Evolutionary conservation across 2,329 filamentous ascomycete genomes (phyloP).

Genomic region (Plectosphaerella plurivora): DNA sequence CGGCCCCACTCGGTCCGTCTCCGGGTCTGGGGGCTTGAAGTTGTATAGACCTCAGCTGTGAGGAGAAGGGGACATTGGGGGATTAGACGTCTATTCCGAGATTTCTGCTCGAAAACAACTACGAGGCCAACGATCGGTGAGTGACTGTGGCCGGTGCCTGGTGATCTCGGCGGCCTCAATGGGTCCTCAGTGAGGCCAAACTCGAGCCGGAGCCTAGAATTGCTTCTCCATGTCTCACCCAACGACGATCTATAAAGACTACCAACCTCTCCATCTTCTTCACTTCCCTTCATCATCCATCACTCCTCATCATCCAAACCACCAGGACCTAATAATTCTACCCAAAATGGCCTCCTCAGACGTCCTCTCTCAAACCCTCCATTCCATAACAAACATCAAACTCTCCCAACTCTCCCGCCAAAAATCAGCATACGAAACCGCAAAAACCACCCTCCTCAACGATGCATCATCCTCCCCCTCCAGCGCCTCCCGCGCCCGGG

Average conservation of each 20-base stretch:
- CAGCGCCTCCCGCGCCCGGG: conserved; percentile 21
- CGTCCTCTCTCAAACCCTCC: conserved; percentile 46
- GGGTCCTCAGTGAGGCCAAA: too few relatives aligned
- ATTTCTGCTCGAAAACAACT: too few relatives aligned
- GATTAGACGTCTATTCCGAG: too few relatives aligned
- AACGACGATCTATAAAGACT: not conserved
- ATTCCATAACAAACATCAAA: conserved; percentile 51
- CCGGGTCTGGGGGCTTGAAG: too few relatives aligned
- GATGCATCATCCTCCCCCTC: conserved; percentile 18
- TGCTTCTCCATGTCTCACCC: too few relatives aligned
- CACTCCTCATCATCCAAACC: not conserved
- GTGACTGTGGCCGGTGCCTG: too few relatives aligned
- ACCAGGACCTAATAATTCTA: not conserved
- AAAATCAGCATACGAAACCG: conserved; percentile 40
- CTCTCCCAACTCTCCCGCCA: conserved; percentile 51
- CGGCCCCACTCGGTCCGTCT: too few relatives aligned
- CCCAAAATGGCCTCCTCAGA: conserved; percentile 26
- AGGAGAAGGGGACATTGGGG: too few relatives aligned
- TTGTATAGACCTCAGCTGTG: too few relatives aligned
- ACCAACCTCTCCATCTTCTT: not conserved
- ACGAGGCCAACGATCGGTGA: too few relatives aligned
- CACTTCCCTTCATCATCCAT: not conserved
- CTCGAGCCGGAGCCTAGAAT: not conserved
- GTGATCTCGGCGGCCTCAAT: too few relatives aligned
- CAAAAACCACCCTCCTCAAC: conserved; percentile 35